Evolutionary conservation across 768 basidiomycete genomes (phyloP), one percentile per base, ranked within the genome.

Genomic region (Psilocybe tampanensis): DNA sequence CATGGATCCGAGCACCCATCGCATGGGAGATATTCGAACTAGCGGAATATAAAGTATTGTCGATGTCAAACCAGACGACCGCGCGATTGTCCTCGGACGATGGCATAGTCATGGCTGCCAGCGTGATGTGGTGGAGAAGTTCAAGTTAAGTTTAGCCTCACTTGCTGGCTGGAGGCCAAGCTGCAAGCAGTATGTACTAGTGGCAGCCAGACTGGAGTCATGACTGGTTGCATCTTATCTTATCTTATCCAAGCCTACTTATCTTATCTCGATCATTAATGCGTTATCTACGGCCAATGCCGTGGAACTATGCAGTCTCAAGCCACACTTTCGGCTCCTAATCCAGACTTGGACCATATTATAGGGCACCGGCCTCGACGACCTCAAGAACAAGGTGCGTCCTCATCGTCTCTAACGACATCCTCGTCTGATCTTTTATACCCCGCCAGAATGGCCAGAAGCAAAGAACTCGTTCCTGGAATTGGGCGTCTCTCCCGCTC

Each of bases 31-130:
- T 90, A 69, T 80, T 85, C 18, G 85, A 77, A 63, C 81, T 86
- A 0, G 89, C 84, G 8, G 91, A 90, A 69, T 94, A 95, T 15
- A 95, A 79, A 2, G 92, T 93, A 64, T 95, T 94, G 71, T 94
- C 93, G 56, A 94, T 91, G 66, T 94, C 92, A 58, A 94, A 84
- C 83, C 86, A 94, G 49, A 92, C 78, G 47, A 92, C 72, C 59
- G 71, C 71, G 13, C 86, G 83, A 36, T 82, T 78, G 76, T 90
- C 89, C 60, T 47, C 13, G 8, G 42, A 8, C 59, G 56, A 44
- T 23, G 32, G 45, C 19, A 34, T 21, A 21, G 57, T 36, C 58
- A 59, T 44, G n/a, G 36, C 3, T 36, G 22, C 12, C 21, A 22
- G 29, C 5, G 15, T 17, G 22, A 12, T 8, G 33, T 41, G 36